phyloP scores from a whole-genome alignment of 495 filamentous ascomycete genomes.

The Alectoria sarmentosa region DNA sequence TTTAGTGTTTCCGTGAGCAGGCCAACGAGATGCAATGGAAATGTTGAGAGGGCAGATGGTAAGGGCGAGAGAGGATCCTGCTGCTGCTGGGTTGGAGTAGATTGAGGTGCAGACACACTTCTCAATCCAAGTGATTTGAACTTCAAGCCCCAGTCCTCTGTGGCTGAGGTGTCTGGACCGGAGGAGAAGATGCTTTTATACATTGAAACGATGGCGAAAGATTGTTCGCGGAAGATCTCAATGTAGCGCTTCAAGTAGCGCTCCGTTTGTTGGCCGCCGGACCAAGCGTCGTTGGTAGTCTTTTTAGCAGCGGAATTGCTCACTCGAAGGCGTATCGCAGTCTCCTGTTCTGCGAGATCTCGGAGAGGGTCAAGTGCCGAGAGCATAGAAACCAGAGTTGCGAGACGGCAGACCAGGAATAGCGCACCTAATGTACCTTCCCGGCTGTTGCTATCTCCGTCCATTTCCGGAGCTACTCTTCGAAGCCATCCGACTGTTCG shows the following conservation, averaged over 20 bases:
- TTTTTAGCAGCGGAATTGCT: constrained; percentile 16
- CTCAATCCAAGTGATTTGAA: constrained; percentile 26
- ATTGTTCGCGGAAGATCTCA: constrained; percentile 97
- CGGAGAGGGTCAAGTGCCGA: constrained; percentile 79
- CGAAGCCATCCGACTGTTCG: constrained; percentile 89
- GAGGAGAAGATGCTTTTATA: constrained; percentile 79
- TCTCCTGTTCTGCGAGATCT: constrained; percentile 87
- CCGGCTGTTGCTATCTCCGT: constrained; percentile 35
- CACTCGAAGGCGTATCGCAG: constrained; percentile 34
- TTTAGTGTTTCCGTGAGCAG: constrained; percentile 73
- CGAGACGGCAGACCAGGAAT: constrained; percentile 80
- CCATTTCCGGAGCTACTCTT: constrained; percentile 75
- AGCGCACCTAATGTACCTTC: constrained; percentile 69
- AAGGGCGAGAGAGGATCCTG: constrained; percentile 59
- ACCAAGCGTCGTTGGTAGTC: constrained; percentile 43
- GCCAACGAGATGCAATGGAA: constrained; percentile 77
- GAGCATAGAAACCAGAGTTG: constrained; percentile 71
- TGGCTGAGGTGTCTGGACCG: constrained; percentile 28
- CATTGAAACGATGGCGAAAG: constrained; percentile 89
- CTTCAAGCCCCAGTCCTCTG: constrained; percentile 34
- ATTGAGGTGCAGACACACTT: constrained; percentile 20
- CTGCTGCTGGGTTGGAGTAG: constrained; percentile 15
- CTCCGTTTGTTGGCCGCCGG: constrained; percentile 85
- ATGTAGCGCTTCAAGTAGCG: constrained; percentile 91
- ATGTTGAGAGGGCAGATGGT: constrained; percentile 73